Conservation (phyloP, 2,329 filamentous ascomycete genomes). For the Colletotrichum australisinense region DNA sequence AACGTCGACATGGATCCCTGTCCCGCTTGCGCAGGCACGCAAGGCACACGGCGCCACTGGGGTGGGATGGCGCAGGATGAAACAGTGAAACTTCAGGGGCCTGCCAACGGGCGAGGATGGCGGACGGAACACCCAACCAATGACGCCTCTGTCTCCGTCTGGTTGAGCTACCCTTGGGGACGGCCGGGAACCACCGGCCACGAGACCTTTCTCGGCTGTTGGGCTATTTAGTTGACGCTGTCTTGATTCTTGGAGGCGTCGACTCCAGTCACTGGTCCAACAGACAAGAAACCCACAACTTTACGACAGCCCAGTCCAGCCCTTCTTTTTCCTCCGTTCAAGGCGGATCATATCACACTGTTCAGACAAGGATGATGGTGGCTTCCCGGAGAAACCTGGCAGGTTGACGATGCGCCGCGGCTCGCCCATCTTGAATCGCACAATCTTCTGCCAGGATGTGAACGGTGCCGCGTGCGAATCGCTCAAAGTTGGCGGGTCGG, state of each 20-base stretch:
- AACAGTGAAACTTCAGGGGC: conserved; percentile 37
- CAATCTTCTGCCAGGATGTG: conserved; percentile 24
- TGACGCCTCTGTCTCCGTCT: conserved; percentile 18
- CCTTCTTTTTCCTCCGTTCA: conserved; percentile 8
- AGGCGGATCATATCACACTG: conserved; percentile 25
- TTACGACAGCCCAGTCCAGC: background rate
- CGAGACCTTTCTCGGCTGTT: conserved; percentile 22
- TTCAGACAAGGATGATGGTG: background rate
- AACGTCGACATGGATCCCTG: conserved; percentile 15
- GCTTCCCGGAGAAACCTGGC: conserved; percentile 21
- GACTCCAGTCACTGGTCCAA: conserved; percentile 18
- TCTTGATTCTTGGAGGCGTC: conserved; percentile 3
- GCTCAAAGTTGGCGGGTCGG: conserved; percentile 1
- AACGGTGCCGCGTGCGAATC: background rate
- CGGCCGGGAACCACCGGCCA: conserved; percentile 1
- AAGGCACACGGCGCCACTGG: conserved; percentile 29
- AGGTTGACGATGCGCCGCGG: conserved; percentile 13
- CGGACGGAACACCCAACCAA: conserved; percentile 27
- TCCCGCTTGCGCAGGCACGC: conserved; percentile 37
- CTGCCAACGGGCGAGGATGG: conserved; percentile 23
- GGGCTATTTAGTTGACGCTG: background rate
- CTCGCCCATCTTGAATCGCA: conserved; percentile 23
- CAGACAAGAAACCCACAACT: conserved; percentile 15
- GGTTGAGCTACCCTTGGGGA: background rate
- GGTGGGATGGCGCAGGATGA: conserved; percentile 34